phyloP scores from a whole-genome alignment of 2,329 filamentous ascomycete species.

The Paracorniculantispora psalliotae region DNA sequence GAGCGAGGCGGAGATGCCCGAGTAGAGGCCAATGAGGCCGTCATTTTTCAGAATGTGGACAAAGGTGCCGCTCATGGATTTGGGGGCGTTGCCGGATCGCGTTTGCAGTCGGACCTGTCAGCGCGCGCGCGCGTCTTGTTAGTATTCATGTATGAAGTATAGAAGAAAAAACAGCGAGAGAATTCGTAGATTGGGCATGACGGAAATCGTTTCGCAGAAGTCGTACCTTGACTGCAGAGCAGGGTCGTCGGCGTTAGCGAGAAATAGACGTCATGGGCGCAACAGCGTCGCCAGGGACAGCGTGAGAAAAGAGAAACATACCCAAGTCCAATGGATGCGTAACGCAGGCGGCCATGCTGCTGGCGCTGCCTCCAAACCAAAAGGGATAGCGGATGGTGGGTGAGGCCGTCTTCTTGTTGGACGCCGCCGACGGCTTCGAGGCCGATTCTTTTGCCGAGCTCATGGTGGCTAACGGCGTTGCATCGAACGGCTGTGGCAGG shows the following conservation, averaged over 20 bases:
- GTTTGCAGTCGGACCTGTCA: conserved; percentile 82
- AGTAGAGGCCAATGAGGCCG: conserved; percentile 78
- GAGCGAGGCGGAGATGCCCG: conserved; percentile 85
- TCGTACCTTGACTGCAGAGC: conserved; percentile 46
- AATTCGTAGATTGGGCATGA: background rate
- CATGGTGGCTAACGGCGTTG: conserved; percentile 1
- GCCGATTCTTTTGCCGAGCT: conserved; percentile 11
- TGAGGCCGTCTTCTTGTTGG: conserved; percentile 33
- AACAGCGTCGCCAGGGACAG: background rate
- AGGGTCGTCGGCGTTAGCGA: conserved; percentile 21
- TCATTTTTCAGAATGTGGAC: conserved; percentile 71
- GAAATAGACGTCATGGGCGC: background rate
- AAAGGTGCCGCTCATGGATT: conserved; percentile 82
- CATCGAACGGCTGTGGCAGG: background rate
- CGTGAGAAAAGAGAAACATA: conserved; percentile 41
- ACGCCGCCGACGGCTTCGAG: conserved; percentile 19
- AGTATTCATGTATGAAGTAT: conserved; percentile 2
- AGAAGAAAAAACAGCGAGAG: background rate
- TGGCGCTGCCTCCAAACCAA: conserved; percentile 96
- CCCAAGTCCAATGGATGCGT: conserved; percentile 91
- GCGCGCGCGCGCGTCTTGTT: conserved; percentile 10
- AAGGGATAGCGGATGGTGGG: conserved; percentile 62
- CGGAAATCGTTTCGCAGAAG: background rate
- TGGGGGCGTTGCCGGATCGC: conserved; percentile 67
- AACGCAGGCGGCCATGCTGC: conserved; percentile 83